phyloP scores from a whole-genome alignment of 139 green algal genomes.

The Parachlorella kessleri region DNA sequence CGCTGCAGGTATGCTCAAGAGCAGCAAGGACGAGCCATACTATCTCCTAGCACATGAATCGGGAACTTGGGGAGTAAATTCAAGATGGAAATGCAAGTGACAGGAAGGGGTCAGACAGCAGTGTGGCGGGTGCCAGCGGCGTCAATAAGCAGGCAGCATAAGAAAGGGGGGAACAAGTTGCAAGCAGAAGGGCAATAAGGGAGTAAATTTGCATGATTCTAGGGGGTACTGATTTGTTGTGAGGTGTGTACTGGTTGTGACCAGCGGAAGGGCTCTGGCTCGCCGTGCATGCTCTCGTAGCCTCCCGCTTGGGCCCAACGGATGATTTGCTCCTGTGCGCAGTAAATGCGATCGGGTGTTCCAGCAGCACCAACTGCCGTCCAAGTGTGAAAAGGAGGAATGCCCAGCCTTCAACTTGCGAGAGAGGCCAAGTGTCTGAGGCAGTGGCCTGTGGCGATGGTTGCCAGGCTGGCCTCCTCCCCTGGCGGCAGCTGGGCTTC shows the following conservation, averaged over 20 bases:
- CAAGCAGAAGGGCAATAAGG: too few relatives aligned
- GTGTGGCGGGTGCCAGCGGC: neutral
- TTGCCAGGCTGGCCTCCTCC: too few relatives aligned
- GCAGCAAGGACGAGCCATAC: too few relatives aligned
- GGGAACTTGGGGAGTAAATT: too few relatives aligned
- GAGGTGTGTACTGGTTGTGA: too few relatives aligned
- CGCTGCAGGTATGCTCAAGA: slow-evolving; percentile 4
- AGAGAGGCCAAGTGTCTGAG: neutral
- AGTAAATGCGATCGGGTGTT: slow-evolving; percentile 46
- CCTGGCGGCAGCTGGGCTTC: too few relatives aligned
- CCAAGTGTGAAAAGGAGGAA: slow-evolving; percentile 38
- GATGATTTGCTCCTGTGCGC: slow-evolving; percentile 2
- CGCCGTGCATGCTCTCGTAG: neutral
- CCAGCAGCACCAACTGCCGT: slow-evolving; percentile 37
- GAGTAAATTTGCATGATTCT: too few relatives aligned
- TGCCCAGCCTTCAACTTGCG: slow-evolving; percentile 41
- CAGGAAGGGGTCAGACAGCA: neutral
- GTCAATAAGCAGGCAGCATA: neutral
- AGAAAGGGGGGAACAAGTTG: neutral
- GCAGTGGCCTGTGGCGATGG: too few relatives aligned
- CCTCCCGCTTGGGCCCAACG: neutral
- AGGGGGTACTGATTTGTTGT: too few relatives aligned
- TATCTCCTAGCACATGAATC: too few relatives aligned
- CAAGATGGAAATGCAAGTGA: neutral
- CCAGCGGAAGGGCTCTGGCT: too few relatives aligned